These are phyloP conservation scores for Ambrosia trifida DNA, from an alignment of 129 eudicot species.

Conservation along the genomic window DNA sequence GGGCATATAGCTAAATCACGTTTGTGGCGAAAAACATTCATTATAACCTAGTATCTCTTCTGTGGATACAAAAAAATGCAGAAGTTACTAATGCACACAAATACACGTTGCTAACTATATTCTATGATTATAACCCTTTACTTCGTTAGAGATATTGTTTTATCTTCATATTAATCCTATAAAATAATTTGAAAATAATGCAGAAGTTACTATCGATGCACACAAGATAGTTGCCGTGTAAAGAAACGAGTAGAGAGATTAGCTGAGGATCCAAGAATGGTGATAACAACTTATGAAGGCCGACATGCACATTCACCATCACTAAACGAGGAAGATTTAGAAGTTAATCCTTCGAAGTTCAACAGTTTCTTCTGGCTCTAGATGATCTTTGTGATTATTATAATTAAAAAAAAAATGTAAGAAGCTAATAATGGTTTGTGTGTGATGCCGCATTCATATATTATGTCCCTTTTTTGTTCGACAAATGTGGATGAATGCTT, in stretches of 20 bases:
- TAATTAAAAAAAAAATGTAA: not conserved
- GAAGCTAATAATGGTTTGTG: constrained; percentile 9
- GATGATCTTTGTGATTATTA: constrained; percentile 12
- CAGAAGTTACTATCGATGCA: constrained; percentile 68
- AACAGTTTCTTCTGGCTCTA: constrained; percentile 60
- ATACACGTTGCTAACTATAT: no score
- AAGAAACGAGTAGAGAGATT: constrained; percentile 82
- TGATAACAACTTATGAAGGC: constrained; percentile 84
- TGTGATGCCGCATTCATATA: constrained; percentile 15
- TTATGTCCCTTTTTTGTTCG: constrained; percentile 6
- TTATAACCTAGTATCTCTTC: no score
- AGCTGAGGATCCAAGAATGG: constrained; percentile 95
- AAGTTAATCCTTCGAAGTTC: constrained; percentile 43
- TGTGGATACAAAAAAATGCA: no score
- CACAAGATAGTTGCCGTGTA: constrained; percentile 77
- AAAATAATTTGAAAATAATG: not conserved
- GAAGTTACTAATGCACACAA: no score
- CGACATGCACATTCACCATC: constrained; percentile 60
- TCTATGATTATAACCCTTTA: no score
- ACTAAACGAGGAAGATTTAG: constrained; percentile 51
- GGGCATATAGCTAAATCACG: no score
- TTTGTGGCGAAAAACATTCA: no score
- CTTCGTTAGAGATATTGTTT: not conserved
- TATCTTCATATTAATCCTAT: not conserved
- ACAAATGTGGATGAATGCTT: constrained; percentile 16